Conservation (phyloP, 805 yeast species). For the Teunomyces atbi region DNA sequence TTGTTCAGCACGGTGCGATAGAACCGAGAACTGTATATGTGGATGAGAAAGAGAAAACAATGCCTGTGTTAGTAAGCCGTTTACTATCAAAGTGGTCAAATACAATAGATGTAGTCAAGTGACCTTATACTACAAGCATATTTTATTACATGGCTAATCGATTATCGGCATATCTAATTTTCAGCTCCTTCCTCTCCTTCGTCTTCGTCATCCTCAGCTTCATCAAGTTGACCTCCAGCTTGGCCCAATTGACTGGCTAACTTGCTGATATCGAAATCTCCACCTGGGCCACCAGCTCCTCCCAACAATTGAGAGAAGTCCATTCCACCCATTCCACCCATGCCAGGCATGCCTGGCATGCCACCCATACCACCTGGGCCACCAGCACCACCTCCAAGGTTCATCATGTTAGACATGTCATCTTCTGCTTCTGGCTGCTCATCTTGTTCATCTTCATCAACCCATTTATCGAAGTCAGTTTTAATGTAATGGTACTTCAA, state of each 20-base stretch:
- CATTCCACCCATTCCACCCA: constrained; percentile 28
- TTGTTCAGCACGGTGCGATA: background rate
- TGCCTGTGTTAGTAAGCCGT: background rate
- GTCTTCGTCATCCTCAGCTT: constrained; percentile 19
- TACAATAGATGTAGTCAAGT: background rate
- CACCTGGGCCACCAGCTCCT: constrained; percentile 26
- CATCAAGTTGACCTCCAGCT: constrained; percentile 28
- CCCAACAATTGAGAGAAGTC: constrained; percentile 28
- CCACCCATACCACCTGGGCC: constrained; percentile 20
- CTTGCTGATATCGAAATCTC: constrained; percentile 35
- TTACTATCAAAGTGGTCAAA: background rate
- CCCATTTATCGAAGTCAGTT: constrained; percentile 98
- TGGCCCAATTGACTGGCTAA: constrained; percentile 46
- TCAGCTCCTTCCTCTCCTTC: constrained; percentile 22
- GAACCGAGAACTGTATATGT: background rate
- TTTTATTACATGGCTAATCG: constrained; percentile 4
- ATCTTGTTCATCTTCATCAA: constrained; percentile 96
- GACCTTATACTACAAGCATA: background rate
- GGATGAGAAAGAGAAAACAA: background rate
- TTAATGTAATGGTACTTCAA: constrained; percentile 74
- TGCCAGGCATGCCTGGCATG: constrained; percentile 30
- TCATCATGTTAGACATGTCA: constrained; percentile 33
- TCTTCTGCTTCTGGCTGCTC: constrained; percentile 52
- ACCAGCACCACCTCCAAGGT: constrained; percentile 33
- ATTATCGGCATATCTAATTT: constrained; percentile 11